Evolutionary conservation across 148 eudicot species (phyloP), one percentile per base, ranked within the genome.

Genomic region (Polygonum maritimum): DNA sequence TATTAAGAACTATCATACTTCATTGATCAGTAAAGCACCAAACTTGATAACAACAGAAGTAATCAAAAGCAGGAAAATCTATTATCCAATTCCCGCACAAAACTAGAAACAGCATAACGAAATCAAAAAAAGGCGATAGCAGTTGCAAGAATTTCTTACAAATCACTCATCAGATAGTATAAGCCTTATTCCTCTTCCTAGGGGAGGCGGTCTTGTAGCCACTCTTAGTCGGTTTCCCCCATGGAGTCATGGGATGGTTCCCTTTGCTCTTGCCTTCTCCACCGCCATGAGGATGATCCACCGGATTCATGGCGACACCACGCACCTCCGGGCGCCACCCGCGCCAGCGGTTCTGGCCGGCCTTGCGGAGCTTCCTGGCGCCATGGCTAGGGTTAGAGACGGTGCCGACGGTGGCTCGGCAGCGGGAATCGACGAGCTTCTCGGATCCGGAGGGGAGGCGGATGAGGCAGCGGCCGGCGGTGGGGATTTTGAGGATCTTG

Each of bases 221-320:
- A 57, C 97, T 72, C 81, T 94, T 94, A 11, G 90, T 87, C 1
- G 97, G 98, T 78, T 91, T 91, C 15, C 98, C 98, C 98, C 98
- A 94, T 0, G 98, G 97, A 8, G 90, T 83, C 48, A 48, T 71
- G 5, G 97, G 85, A 62, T 81, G 86, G 69, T 84, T 80, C 5
- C 98, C 98, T 78, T 91, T 91, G 80, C 91, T 93, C 79, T 75
- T 88, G 44, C 96, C 98, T 60, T 93, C 98, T 79, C 98, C 98
- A 49, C 98, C 98, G 39, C 98, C 98, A 48, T 91, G 98, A 1
- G 98, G 98, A 75, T 94, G 98, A 76, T 94, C 98, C 38, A 91
- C 78, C 3, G 98, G 98, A 74, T 94, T 94, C 97, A 89, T 94
- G 0, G 98, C 98, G 51, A 91, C 91, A 26, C 98, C 98, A 13